Evolutionary conservation across 2,329 filamentous ascomycete species (phyloP).

Genomic region (Fusarium illudens): DNA sequence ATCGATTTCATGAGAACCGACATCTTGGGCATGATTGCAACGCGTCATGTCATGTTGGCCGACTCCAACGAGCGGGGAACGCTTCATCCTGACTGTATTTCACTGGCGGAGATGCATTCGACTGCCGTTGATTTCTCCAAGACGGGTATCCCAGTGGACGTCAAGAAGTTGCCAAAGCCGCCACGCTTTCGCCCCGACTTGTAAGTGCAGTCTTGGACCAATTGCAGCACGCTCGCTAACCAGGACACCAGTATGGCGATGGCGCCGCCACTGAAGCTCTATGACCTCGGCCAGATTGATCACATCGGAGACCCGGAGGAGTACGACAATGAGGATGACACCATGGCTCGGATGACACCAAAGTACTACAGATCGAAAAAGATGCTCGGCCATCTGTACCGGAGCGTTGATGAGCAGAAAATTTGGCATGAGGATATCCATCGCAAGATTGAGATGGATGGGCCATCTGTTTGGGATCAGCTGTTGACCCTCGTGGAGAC

Average conservation of each 20-base stretch:
- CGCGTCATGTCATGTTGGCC: conserved; percentile 68
- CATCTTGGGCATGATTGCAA: conserved; percentile 71
- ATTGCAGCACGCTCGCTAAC: not conserved
- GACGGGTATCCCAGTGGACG: conserved; percentile 69
- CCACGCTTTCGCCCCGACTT: conserved; percentile 62
- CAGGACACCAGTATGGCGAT: conserved; percentile 52
- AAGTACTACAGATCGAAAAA: conserved; percentile 74
- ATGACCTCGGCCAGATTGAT: conserved; percentile 55
- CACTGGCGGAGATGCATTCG: conserved; percentile 71
- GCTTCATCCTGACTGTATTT: conserved; percentile 57
- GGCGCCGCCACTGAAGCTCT: conserved; percentile 54
- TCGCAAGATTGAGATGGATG: conserved; percentile 36
- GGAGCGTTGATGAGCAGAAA: conserved; percentile 74
- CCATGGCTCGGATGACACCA: conserved; percentile 54
- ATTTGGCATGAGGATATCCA: conserved; percentile 66
- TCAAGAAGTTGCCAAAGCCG: conserved; percentile 52
- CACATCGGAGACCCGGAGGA: conserved; percentile 43
- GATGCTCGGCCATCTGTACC: conserved; percentile 74
- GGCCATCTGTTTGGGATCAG: conserved; percentile 55
- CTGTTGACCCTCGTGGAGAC: conserved; percentile 44
- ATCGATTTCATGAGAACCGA: conserved; percentile 78
- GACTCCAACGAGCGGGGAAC: conserved; percentile 66
- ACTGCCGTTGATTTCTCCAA: conserved; percentile 80
- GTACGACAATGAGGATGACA: conserved; percentile 51
- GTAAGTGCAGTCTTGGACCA: conserved; percentile 48